These are phyloP conservation scores for Mycena sanguinolenta DNA, from an alignment of 768 basidiomycete species.

Conservation along the genomic window DNA sequence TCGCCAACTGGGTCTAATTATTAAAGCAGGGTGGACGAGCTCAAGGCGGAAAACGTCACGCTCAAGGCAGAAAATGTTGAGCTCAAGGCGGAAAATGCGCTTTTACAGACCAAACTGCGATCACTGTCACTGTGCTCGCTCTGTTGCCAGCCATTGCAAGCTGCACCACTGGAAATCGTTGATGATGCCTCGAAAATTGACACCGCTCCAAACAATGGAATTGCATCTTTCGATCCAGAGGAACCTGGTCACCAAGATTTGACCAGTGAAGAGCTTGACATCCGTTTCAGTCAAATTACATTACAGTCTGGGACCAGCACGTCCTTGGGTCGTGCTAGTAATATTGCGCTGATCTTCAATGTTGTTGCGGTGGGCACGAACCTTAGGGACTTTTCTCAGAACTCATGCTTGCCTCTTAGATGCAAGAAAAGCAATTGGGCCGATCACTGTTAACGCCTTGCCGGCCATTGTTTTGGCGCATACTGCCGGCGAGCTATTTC, in stretches of 20 bases:
- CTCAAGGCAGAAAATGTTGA: background rate
- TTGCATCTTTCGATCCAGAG: background rate
- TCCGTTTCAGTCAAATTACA: background rate
- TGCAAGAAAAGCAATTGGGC: slow-evolving; percentile 20
- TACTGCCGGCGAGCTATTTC: slow-evolving; percentile 19
- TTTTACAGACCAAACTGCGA: background rate
- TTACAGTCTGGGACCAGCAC: background rate
- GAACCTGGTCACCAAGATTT: background rate
- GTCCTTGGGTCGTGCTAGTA: slow-evolving; percentile 60
- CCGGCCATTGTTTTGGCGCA: slow-evolving; percentile 36
- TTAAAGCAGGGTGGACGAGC: slow-evolving; percentile 1
- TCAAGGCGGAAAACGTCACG: background rate
- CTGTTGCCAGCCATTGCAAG: slow-evolving; percentile 10
- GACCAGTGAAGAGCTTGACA: background rate
- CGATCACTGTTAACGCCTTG: background rate
- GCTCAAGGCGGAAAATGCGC: background rate
- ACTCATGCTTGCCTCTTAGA: background rate
- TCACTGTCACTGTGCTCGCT: slow-evolving; percentile 3
- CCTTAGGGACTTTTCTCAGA: slow-evolving; percentile 41
- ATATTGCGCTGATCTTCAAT: slow-evolving; percentile 54
- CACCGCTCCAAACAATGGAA: background rate
- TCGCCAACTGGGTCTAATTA: background rate
- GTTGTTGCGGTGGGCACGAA: slow-evolving; percentile 54
- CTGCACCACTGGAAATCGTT: background rate
- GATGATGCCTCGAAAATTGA: background rate